Conservation (phyloP, 306 rosid species). For the Purshia tridentata region DNA sequence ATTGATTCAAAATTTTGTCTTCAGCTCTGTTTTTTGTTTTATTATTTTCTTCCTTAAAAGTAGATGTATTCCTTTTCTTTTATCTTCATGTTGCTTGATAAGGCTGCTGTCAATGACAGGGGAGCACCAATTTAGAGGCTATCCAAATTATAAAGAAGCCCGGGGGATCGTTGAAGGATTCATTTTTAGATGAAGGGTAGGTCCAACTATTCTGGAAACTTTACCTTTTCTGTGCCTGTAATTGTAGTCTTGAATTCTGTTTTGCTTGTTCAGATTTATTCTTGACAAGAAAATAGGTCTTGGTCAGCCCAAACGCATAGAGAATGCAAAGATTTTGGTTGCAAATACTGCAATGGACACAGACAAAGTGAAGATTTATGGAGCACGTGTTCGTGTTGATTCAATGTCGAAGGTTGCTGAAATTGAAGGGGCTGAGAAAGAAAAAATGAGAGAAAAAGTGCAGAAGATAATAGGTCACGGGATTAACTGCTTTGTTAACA, state of each 20-base stretch:
- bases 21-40: neutral
- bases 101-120: constrained; percentile 51
- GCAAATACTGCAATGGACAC: constrained; percentile 99
- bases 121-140: constrained; percentile 93
- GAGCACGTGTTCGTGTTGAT: constrained; percentile 94
- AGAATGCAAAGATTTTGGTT: constrained; percentile 85
- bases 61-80: neutral
- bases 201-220: neutral
- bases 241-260: constrained; percentile 4
- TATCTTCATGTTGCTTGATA: neutral
- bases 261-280: constrained; percentile 63
- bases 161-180: constrained; percentile 85
- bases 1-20: too few species aligned
- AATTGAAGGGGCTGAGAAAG: constrained; percentile 93
- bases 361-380: constrained; percentile 93
- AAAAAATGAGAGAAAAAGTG: constrained; percentile 94
- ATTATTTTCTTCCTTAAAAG: too few species aligned
- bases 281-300: constrained; percentile 99
- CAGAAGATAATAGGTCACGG: constrained; percentile 90
- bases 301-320: constrained; percentile 96
- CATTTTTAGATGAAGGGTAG: constrained; percentile 95
- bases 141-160: constrained; percentile 96
- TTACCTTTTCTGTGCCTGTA: too few species aligned
- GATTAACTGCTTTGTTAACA: constrained; percentile 85
- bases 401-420: constrained; percentile 94